Evolutionary conservation across 2,329 filamentous ascomycete species (phyloP), one percentile per base, ranked within the genome.

Genomic region (Aspergillus fijiensis): DNA sequence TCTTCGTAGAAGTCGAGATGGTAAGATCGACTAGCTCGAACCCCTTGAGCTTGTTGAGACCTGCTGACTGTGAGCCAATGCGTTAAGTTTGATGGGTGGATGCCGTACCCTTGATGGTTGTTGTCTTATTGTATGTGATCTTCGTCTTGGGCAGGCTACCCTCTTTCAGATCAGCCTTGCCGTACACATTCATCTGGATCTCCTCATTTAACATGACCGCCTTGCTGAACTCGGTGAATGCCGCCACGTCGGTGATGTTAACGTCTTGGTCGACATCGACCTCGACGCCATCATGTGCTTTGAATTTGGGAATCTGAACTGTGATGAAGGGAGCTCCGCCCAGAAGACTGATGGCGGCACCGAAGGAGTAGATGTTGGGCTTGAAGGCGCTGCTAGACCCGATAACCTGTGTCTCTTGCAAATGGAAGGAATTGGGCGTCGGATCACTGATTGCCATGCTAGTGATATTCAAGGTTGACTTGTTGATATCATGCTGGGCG

Each of bases 71-170:
- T 25, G 19, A 39, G 54, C 53, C 25, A 49, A 35, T 25, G 33
- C 33, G 4, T 56, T 35, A 19, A 3, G 0, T 5, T 14, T 6
- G 2, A 16, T 16, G 5, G 39, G 6, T 7, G 5, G 9, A n/a
- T 42, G 39, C 39, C 70, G 25, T 67, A 85, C 85, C 84, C 68
- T 82, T 84, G 77, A 86, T 81, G n/a, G 76, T 79, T n/a, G 82
- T 75, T 2, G 79, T 78, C 67, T 86, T 81, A 70, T 87, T 80
- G 69, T 85, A 87, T 47, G 82, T 74, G 23, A 87, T 80, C 1
- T 70, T 76, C 4, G 77, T 81, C 49, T 74, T 77, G 0, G 81
- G 83, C 49, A 88, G 72, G 2, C 71, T 73, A 0, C 80, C 81
- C 50, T 82, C 72, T 66, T 84, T 81, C 59, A 88, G 65, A 1